These are phyloP conservation scores for Metschnikowia drakensbergensis DNA, from an alignment of 805 yeast species.

Conservation along the genomic window DNA sequence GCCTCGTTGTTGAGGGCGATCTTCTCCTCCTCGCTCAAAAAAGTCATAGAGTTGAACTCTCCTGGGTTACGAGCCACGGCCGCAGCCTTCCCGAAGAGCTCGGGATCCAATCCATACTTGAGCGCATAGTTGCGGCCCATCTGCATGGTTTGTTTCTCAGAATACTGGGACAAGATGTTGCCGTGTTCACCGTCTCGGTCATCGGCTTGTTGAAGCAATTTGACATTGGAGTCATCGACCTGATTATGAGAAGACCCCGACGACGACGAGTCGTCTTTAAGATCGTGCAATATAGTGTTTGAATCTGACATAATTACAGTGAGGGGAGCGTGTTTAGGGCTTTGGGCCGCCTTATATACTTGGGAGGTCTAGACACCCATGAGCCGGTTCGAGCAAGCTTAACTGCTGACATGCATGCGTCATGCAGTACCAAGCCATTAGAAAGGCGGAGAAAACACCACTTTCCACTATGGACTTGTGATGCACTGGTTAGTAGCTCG, in stretches of 20 bases:
- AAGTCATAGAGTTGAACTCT: conserved; percentile 55
- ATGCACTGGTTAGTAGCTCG: conserved; percentile 4
- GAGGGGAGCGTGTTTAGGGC: not conserved
- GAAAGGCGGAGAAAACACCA: not conserved
- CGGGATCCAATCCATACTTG: conserved; percentile 52
- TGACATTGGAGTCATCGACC: not conserved
- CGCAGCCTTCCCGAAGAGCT: conserved; percentile 59
- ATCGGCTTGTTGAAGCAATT: conserved; percentile 8
- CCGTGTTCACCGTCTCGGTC: conserved; percentile 19
- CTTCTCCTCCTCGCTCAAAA: conserved; percentile 43
- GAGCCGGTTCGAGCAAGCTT: not conserved
- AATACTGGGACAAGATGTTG: conserved; percentile 45
- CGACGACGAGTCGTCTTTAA: conserved; percentile 8
- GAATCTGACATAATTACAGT: conserved; percentile 4
- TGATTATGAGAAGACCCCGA: conserved; percentile 2
- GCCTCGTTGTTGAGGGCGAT: conserved; percentile 47
- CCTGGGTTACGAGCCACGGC: conserved; percentile 54
- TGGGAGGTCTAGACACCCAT: not conserved
- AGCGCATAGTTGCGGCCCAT: conserved; percentile 68
- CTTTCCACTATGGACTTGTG: not conserved
- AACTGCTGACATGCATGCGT: not conserved
- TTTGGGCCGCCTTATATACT: not conserved
- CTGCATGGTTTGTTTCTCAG: conserved; percentile 59
- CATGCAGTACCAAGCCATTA: not conserved
- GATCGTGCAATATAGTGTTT: conserved; percentile 1